These are phyloP conservation scores for Penicillium salamii DNA, from an alignment of 495 filamentous ascomycete species.

Conservation along the genomic window DNA sequence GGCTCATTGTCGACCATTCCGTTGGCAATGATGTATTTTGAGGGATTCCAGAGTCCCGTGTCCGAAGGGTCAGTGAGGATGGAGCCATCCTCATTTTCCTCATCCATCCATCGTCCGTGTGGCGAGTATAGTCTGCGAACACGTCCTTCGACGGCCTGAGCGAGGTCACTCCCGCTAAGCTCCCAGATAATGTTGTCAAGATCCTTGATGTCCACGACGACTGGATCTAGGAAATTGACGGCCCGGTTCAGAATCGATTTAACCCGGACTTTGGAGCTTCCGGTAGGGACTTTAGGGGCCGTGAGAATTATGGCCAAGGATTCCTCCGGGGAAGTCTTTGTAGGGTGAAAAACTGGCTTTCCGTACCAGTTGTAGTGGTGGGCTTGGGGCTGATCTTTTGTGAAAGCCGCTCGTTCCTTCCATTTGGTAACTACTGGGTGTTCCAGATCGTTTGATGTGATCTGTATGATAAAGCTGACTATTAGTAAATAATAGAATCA, in stretches of 20 bases:
- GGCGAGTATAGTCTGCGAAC: neutral
- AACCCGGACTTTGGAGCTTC: neutral
- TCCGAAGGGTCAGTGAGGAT: neutral
- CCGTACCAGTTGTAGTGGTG: neutral
- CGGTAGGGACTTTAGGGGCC: neutral
- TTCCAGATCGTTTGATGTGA: no score
- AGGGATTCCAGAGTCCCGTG: neutral
- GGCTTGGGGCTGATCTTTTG: no score
- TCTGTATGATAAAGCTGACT: no score
- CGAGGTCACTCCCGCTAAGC: neutral
- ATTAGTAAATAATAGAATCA: no score
- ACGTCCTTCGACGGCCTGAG: neutral
- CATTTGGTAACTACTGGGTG: no score
- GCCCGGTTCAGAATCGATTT: neutral
- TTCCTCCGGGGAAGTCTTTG: neutral
- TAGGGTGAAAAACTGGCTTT: neutral
- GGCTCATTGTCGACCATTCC: neutral
- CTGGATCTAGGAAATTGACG: neutral
- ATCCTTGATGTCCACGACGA: neutral
- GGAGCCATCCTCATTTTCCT: neutral
- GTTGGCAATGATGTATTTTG: neutral
- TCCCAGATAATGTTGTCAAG: neutral
- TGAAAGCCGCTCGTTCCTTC: no score
- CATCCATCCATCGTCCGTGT: neutral
- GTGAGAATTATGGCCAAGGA: neutral